Evolutionary conservation across 495 filamentous ascomycete genomes (phyloP).

Genomic region (Extremus antarcticus): DNA sequence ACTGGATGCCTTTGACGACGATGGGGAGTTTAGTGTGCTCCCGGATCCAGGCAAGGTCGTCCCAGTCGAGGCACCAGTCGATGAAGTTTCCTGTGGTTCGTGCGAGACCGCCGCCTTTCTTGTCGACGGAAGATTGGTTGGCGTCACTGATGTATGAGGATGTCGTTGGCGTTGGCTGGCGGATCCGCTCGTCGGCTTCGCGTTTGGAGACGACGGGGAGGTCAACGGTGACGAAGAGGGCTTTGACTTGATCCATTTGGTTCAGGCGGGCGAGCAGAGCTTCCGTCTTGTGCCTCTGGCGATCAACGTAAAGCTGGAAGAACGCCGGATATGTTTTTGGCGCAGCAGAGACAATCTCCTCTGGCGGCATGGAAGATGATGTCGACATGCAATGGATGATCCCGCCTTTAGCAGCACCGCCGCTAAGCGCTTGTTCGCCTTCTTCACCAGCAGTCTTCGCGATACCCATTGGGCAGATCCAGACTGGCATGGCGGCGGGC

Average conservation of each 20-base stretch:
- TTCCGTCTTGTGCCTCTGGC: constrained; percentile 50
- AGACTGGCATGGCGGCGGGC: constrained; percentile 50
- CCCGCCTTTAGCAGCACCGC: constrained; percentile 19
- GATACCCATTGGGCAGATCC: constrained; percentile 65
- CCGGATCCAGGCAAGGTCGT: constrained; percentile 41
- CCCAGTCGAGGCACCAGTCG: constrained; percentile 35
- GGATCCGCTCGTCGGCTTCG: constrained; percentile 29
- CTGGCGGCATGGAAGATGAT: constrained; percentile 55
- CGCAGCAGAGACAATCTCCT: constrained; percentile 39
- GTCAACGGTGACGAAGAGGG: constrained; percentile 31
- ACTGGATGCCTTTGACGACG: constrained; percentile 57
- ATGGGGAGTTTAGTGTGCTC: constrained; percentile 38
- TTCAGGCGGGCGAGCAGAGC: constrained; percentile 37
- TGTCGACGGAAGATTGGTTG: constrained; percentile 49
- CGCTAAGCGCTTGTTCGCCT: constrained; percentile 61
- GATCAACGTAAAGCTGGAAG: constrained; percentile 78
- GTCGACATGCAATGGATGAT: constrained; percentile 43
- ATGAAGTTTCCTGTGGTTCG: constrained; percentile 63
- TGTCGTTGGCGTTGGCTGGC: constrained; percentile 40
- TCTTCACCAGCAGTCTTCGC: constrained; percentile 58
- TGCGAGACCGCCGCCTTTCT: constrained; percentile 58
- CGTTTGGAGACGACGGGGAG: constrained; percentile 28
- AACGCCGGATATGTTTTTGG: constrained; percentile 40
- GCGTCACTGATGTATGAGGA: constrained; percentile 45
- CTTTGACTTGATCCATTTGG: constrained; percentile 21